phyloP scores from a whole-genome alignment of 2,329 filamentous ascomycete genomes.

The Botrytis paeoniae region DNA sequence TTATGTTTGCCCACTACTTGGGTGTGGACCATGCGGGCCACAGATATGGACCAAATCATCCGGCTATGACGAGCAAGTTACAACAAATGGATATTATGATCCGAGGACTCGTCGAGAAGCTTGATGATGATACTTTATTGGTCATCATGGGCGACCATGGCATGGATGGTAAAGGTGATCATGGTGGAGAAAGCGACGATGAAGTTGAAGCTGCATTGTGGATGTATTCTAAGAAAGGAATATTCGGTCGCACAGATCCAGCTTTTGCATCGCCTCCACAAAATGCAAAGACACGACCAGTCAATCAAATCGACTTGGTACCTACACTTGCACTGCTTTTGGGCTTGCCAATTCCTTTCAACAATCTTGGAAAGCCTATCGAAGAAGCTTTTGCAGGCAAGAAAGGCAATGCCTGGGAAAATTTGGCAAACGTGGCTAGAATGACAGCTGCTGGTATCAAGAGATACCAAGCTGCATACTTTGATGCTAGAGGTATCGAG shows the following conservation, averaged over 20 bases:
- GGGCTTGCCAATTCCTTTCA: conserved; percentile 91
- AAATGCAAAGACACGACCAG: conserved; percentile 74
- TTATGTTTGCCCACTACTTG: conserved; percentile 91
- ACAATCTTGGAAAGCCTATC: conserved; percentile 89
- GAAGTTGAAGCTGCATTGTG: conserved; percentile 92
- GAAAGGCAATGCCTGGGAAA: conserved; percentile 68
- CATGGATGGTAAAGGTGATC: conserved; percentile 96
- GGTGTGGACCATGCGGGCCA: conserved; percentile 97
- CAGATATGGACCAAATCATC: conserved; percentile 88
- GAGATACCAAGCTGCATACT: conserved; percentile 84
- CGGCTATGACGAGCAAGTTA: conserved; percentile 87
- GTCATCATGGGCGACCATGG: conserved; percentile 99
- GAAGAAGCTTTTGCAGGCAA: conserved; percentile 84
- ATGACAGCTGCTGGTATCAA: conserved; percentile 82
- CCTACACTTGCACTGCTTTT: conserved; percentile 85
- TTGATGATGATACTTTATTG: conserved; percentile 84
- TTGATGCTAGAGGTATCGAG: conserved; percentile 65
- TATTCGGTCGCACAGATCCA: conserved; percentile 74
- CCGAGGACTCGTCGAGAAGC: conserved; percentile 61
- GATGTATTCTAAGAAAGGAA: conserved; percentile 91
- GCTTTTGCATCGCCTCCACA: conserved; percentile 56
- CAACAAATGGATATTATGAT: conserved; percentile 86
- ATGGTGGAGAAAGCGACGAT: conserved; percentile 96
- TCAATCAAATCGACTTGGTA: conserved; percentile 89
- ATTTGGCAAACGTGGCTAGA: conserved; percentile 72